Evolutionary conservation across 495 filamentous ascomycete species (phyloP).

Genomic region (Tuber umbilicatum): DNA sequence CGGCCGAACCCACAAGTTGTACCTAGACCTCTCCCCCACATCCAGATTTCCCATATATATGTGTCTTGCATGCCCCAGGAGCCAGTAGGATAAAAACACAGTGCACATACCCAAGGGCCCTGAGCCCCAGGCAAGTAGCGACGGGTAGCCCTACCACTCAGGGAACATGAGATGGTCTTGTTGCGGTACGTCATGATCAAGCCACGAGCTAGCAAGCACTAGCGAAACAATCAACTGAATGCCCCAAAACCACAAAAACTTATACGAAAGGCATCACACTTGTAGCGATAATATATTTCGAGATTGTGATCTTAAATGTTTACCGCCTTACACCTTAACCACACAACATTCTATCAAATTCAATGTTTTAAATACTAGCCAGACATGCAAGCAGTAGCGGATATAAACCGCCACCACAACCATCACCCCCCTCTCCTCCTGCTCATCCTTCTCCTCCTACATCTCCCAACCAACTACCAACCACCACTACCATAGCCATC

Average conservation of each 20-base stretch:
- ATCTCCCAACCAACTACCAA: background rate
- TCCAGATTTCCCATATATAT: background rate
- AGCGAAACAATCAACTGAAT: background rate
- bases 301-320: background rate
- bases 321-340: background rate
- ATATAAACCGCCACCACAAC: background rate
- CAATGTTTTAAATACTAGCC: background rate
- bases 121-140: background rate
- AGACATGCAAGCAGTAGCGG: background rate
- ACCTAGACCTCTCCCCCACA: fast-evolving
- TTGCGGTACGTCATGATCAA: background rate
- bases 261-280: background rate
- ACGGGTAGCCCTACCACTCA: background rate
- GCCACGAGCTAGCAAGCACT: background rate
- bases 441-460: background rate
- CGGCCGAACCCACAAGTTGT: background rate
- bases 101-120: background rate
- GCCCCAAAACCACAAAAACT: background rate
- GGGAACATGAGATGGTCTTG: too few relatives aligned
- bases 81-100: background rate
- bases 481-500: background rate
- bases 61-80: background rate
- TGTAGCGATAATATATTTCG: background rate
- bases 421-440: too few relatives aligned
- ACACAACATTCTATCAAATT: background rate